Base-by-base conservation (phyloP, 2,329 filamentous ascomycete species). In the Diplodia mutila region DNA sequence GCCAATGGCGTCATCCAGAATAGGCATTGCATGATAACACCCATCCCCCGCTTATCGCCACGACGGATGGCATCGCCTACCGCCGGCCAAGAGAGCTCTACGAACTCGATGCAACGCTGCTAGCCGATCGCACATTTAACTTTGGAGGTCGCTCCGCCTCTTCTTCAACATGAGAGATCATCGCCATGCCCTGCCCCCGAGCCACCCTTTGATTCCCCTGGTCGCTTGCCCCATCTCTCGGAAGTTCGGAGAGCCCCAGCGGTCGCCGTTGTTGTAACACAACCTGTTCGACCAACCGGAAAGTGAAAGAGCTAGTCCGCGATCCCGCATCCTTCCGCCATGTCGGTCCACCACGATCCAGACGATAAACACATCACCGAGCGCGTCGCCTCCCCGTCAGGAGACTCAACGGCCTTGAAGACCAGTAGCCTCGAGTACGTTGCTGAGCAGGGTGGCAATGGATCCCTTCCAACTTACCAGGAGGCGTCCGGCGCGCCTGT, bases 401-500 rank as follows among this genome's bases (percentile, higher is more conserved):
- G 27, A 16, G 64, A 66, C 2, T 67, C 65, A 2, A 16, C 8
- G 7, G 55, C 39, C 25, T 53, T 76, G 42, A 71, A 69, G 3
- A 78, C 81, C 67, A 82, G 82, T 3, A 77, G 78, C 64, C 75
- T 84, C 18, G 77, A 81, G 11, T 85, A 80, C 69, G 78, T 80
- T 12, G 73, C 74, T 69, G 80, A 76, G 69, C 76, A 76, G 69
- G 84, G 81, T 0, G 83, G 81, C 3, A 89, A 89, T 70, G 82
- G 80, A 18, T 78, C 82, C 4, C 76, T 80, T 57, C 76, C 80
- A 1, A 83, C 84, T 0, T 88, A 88, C 70, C 87, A 89, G 71
- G 87, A 90, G 72, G 86, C 85, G 0, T 81, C 82, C 8, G 88
- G 88, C 46, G 88, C 88, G 0, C 88, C 88, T 0, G 85, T 90